A percentile compares a stretch with the other conserved stretches of the same genome.
These are phyloP conservation scores for Quercus robur DNA, from an alignment of 306 rosid genomes.

Conservation along the genomic window DNA sequence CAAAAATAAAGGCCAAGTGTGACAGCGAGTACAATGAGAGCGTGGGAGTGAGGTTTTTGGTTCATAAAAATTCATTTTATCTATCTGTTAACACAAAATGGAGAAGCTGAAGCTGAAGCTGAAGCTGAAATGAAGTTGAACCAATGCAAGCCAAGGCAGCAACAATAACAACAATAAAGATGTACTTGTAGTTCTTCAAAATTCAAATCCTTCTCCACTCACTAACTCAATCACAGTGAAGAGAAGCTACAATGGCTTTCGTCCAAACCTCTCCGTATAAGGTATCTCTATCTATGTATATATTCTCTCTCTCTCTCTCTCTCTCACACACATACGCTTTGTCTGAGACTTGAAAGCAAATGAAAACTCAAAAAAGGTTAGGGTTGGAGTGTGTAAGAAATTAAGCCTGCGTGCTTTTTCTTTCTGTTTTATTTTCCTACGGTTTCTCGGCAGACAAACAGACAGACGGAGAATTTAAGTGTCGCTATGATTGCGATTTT, in stretches of 20 bases:
- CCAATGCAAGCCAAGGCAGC: slow-evolving; percentile 28
- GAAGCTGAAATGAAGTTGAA: not conserved
- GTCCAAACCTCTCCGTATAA: slow-evolving; percentile 54
- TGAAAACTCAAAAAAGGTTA: not conserved
- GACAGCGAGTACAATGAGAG: not conserved
- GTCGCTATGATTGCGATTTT: not conserved
- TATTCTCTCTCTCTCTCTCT: too few relatives aligned
- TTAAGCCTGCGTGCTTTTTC: not conserved
- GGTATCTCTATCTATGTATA: slow-evolving; percentile 25
- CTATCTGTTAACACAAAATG: slow-evolving; percentile 22
- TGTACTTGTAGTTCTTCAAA: slow-evolving; percentile 22
- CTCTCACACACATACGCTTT: too few relatives aligned
- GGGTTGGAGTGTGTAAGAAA: not conserved
- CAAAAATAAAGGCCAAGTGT: not conserved
- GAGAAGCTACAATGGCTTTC: slow-evolving; percentile 50
- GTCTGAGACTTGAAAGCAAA: not conserved
- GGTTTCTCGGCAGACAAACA: not conserved
- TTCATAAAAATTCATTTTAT: slow-evolving; percentile 11
- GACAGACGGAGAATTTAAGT: not conserved
- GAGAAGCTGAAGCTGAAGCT: not conserved
- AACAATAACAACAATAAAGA: slow-evolving; percentile 1
- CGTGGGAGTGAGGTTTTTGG: not conserved
- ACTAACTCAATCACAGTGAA: slow-evolving; percentile 23
- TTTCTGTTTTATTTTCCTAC: not conserved
- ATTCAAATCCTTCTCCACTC: slow-evolving; percentile 44